phyloP scores from a whole-genome alignment of 106 monocot species.

The Dactylorhiza incarnata region DNA sequence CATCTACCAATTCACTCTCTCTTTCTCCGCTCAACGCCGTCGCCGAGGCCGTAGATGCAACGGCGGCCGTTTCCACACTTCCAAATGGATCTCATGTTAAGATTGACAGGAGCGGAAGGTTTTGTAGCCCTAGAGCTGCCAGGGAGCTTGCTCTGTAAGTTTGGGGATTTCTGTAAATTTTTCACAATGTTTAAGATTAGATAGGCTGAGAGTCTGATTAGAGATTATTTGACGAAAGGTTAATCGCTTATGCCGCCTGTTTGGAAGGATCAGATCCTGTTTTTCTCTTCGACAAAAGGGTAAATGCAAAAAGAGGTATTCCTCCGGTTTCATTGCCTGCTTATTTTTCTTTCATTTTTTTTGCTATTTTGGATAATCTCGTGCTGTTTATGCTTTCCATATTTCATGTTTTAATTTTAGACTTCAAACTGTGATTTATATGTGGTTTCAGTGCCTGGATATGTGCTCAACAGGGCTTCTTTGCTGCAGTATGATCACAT shows the following conservation, averaged over 20 bases:
- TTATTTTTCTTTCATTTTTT: background rate
- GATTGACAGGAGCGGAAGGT: slow-evolving; percentile 72
- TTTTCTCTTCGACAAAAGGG: slow-evolving; percentile 62
- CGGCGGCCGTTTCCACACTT: slow-evolving; percentile 2
- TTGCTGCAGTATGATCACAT: slow-evolving; percentile 79
- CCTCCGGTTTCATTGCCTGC: background rate
- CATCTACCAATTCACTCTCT: slow-evolving; percentile 4
- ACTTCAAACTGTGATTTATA: background rate
- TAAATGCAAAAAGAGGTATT: slow-evolving; percentile 76
- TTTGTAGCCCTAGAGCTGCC: slow-evolving; percentile 83
- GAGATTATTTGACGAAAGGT: slow-evolving; percentile 24
- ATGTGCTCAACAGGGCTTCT: slow-evolving; percentile 59
- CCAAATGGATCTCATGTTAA: slow-evolving; percentile 13
- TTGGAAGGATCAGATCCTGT: slow-evolving; percentile 89
- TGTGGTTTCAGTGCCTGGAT: slow-evolving; percentile 60
- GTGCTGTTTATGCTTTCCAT: background rate
- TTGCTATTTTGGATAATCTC: background rate
- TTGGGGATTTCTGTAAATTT: background rate
- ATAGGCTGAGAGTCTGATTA: slow-evolving; percentile 5
- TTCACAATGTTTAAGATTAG: background rate
- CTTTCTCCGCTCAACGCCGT: slow-evolving; percentile 10
- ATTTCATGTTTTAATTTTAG: background rate
- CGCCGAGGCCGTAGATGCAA: slow-evolving; percentile 27
- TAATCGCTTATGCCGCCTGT: slow-evolving; percentile 87
- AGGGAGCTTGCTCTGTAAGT: slow-evolving; percentile 91